Percentiles rank a stretch among this genome's conserved stretches.
Conservation (phyloP, 352 stramenopile species). For the Phytophthora palmivora region DNA sequence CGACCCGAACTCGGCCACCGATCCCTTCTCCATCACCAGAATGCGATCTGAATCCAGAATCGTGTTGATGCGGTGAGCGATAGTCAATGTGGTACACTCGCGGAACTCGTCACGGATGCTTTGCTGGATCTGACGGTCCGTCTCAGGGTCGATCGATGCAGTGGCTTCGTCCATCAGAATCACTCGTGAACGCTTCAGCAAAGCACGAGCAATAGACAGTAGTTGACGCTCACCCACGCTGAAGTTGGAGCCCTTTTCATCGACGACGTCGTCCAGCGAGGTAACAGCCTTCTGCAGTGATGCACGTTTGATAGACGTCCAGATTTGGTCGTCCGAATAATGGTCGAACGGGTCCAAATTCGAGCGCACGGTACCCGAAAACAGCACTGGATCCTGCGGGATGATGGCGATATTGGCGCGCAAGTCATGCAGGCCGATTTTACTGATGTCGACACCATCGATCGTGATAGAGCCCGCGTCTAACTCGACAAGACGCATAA, state of each 20-base stretch:
- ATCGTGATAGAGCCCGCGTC: constrained; percentile 74
- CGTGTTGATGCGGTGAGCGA: constrained; percentile 94
- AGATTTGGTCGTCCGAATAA: constrained; percentile 45
- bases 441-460: constrained; percentile 83
- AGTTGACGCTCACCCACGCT: constrained; percentile 95
- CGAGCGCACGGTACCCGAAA: constrained; percentile 85
- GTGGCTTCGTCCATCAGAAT: constrained; percentile 97
- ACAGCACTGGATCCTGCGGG: constrained; percentile 92
- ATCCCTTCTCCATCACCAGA: constrained; percentile 85
- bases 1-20: constrained; percentile 34
- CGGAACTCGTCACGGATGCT: constrained; percentile 92
- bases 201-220: constrained; percentile 94
- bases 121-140: constrained; percentile 66
- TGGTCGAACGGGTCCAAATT: constrained; percentile 91
- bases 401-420: constrained; percentile 62
- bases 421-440: constrained; percentile 40
- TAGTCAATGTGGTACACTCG: constrained; percentile 92
- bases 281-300: constrained; percentile 59
- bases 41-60: constrained; percentile 94
- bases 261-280: constrained; percentile 91
- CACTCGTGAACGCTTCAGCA: constrained; percentile 88
- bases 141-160: constrained; percentile 85
- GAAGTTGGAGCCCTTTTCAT: constrained; percentile 95
- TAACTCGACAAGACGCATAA: constrained; percentile 50
- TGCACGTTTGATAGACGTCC: constrained; percentile 24